A percentile compares a stretch with the other conserved stretches of the same genome.
phyloP scores from a whole-genome alignment of 352 stramenopile genomes.

The Globisporangium spinosum region DNA sequence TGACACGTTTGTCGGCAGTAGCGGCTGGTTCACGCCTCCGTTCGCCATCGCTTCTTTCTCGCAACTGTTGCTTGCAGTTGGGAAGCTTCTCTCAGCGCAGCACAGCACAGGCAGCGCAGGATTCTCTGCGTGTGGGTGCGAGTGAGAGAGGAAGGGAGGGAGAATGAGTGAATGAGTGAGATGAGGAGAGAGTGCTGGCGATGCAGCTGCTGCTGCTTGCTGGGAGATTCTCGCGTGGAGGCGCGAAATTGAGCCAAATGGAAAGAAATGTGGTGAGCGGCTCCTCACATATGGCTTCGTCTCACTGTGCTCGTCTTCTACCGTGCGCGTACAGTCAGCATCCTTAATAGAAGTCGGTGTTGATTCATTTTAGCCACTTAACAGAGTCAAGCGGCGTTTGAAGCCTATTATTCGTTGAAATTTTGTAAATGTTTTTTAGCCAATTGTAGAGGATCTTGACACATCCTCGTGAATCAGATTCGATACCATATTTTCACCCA shows the following conservation, averaged over 20 bases:
- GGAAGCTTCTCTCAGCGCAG: not conserved
- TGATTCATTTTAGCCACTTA: slow-evolving; percentile 2
- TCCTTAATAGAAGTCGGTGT: not conserved
- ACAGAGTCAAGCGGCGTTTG: not conserved
- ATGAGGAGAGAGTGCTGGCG: not conserved
- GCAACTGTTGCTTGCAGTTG: not conserved
- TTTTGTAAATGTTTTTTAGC: not conserved
- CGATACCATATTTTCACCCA: not conserved
- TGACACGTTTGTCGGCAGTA: slow-evolving; percentile 23
- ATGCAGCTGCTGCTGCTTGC: slow-evolving; percentile 4
- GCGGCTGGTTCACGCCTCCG: slow-evolving; percentile 25
- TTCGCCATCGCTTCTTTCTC: not conserved
- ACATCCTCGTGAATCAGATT: not conserved
- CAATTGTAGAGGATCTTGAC: not conserved
- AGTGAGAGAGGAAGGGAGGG: no score
- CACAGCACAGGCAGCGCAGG: no score
- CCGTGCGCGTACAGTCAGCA: not conserved
- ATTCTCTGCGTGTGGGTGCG: no score
- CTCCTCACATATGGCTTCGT: slow-evolving; percentile 14
- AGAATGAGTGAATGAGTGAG: not conserved
- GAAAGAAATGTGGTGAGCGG: not conserved
- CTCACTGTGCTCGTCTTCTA: slow-evolving; percentile 6
- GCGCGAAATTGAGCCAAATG: not conserved
- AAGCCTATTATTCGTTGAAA: not conserved
- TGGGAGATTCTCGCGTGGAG: slow-evolving; percentile 2